Base-by-base conservation (phyloP, 1,284 basidiomycete species). In the Austroboletus niveus region DNA sequence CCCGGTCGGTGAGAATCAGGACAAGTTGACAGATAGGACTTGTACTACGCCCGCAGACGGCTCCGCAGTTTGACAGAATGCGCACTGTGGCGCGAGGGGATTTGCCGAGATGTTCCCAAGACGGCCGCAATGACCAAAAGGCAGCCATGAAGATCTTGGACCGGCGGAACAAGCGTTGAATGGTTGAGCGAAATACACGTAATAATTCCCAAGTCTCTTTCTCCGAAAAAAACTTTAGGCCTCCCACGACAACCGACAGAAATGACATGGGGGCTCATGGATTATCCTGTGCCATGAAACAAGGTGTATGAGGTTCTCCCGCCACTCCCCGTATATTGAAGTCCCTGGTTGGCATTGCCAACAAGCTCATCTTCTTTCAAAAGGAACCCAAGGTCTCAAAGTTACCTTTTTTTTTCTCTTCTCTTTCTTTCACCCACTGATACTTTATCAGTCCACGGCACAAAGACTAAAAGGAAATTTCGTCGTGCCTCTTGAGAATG, bases 91-190 rank as follows among this genome's bases (percentile, higher is more conserved):
- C 22, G 22, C 22, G 38, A 17, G 35, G 48, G 41, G 64, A 64
- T 67, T 57, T 61, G 49, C 66, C 53, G 44, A 54, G 47, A 49
- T 49, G 52, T 63, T 68, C 64, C 54, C 62, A 64, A 61, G 62
- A 51, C 46, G 49, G 48, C 42, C 54, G 54, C 45, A 35, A 56
- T 43, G 40, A 10, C 22, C 22, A 42, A 52, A 53, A 45, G 42
- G 31, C 30, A 47, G 15, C 8, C 57, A 53, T 57, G 64, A 54
- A 69, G 55, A 59, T 68, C 64, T 12, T 22, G 6, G 8, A 22
- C 38, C 52, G 65, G 65, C 52, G 63, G 66, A 38, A 51, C 43
- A 43, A 39, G 38, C n/a, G 9, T 12, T 35, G 11, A 35, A 35
- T 48, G 31, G 39, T 38, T 41, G 17, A 49, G 12, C 47, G 22